Percentiles rank a stretch among this genome's conserved stretches.
These are phyloP conservation scores for Guyanaporus albipodus DNA, from an alignment of 768 basidiomycete species.

Conservation along the genomic window DNA sequence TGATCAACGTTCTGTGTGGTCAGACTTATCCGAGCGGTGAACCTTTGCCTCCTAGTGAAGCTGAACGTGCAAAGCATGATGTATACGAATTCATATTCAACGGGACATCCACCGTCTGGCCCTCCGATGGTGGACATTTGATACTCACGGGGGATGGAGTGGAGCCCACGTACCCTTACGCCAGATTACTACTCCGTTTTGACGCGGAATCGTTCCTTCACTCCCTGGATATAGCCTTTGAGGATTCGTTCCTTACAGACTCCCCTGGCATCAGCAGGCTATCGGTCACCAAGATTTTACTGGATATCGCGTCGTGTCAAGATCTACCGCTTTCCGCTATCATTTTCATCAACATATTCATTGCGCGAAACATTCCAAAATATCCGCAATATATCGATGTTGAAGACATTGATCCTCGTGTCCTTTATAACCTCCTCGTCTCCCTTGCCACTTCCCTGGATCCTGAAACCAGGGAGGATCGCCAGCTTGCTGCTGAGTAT, in stretches of 20 bases:
- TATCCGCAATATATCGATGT: slow-evolving; percentile 76
- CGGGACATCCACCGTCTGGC: slow-evolving; percentile 77
- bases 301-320: slow-evolving; percentile 64
- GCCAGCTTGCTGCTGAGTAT: slow-evolving; percentile 92
- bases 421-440: slow-evolving; percentile 72
- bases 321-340: slow-evolving; percentile 56
- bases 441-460: slow-evolving; percentile 75
- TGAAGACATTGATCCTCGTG: slow-evolving; percentile 50
- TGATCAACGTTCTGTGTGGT: slow-evolving; percentile 77
- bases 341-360: slow-evolving; percentile 91
- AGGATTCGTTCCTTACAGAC: slow-evolving; percentile 85
- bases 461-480: slow-evolving; percentile 79
- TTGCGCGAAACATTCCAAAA: slow-evolving; percentile 95
- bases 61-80: slow-evolving; percentile 61
- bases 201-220: slow-evolving; percentile 95
- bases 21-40: slow-evolving; percentile 84
- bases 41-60: slow-evolving; percentile 60
- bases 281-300: slow-evolving; percentile 75
- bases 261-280: slow-evolving; percentile 65
- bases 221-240: slow-evolving; percentile 90
- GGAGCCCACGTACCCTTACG: slow-evolving; percentile 89
- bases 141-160: slow-evolving; percentile 68
- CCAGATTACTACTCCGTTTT: slow-evolving; percentile 76
- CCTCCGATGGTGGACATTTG: slow-evolving; percentile 68
- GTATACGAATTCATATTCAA: slow-evolving; percentile 84